Evolutionary conservation across 1,284 basidiomycete species (phyloP).

Genomic region (Mycena sp.): DNA sequence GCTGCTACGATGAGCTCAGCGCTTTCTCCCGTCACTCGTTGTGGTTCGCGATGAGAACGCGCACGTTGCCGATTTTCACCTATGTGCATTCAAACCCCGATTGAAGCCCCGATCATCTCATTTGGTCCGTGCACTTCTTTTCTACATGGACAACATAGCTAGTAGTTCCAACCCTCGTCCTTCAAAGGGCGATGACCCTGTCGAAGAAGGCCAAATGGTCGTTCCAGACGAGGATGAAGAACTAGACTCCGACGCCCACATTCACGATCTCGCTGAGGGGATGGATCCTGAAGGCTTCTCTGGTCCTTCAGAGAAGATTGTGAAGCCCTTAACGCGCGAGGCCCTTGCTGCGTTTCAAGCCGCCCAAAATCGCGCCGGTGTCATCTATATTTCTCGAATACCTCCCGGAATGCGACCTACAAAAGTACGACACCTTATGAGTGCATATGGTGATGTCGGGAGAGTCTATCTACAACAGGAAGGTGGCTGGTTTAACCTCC

Average conservation of each 20-base stretch:
- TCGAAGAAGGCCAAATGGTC: too few species aligned
- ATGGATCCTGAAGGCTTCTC: constrained; percentile 69
- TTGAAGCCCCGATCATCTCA: too few species aligned
- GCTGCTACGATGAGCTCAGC: constrained; percentile 64
- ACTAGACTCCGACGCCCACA: not conserved
- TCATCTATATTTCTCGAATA: constrained; percentile 95
- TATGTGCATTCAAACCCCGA: constrained; percentile 55
- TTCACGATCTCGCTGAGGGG: constrained; percentile 41
- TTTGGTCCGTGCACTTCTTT: not conserved
- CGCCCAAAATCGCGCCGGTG: constrained; percentile 78
- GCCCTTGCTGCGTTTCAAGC: constrained; percentile 77
- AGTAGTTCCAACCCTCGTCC: constrained; percentile 3
- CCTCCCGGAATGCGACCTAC: constrained; percentile 99
- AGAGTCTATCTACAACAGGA: constrained; percentile 90
- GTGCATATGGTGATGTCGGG: constrained; percentile 83
- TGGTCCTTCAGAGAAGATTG: constrained; percentile 58
- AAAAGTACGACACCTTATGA: constrained; percentile 95
- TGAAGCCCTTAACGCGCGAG: constrained; percentile 77
- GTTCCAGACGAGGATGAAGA: too few species aligned
- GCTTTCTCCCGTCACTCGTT: constrained; percentile 56
- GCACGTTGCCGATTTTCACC: constrained; percentile 40
- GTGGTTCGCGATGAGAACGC: constrained; percentile 73
- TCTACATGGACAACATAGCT: constrained; percentile 20
- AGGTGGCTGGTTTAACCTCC: constrained; percentile 56
- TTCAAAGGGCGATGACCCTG: not conserved